phyloP scores from a whole-genome alignment of 371 early-diverging fungal genomes.

The Mucor racemosus region DNA sequence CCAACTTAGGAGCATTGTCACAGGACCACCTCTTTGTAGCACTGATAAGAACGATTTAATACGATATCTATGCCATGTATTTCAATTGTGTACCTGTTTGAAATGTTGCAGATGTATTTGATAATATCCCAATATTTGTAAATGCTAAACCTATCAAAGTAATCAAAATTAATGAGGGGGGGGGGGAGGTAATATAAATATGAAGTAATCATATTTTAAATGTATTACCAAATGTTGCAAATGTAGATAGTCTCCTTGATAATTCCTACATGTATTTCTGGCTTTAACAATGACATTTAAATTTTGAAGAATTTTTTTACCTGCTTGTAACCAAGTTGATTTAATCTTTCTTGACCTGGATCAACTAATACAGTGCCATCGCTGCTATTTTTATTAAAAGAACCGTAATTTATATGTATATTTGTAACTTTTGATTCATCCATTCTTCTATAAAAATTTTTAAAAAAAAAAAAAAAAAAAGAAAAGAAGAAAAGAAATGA shows the following conservation, averaged over 20 bases:
- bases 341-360: constrained; percentile 22
- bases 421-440: not conserved
- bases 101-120: constrained; percentile 51
- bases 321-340: constrained; percentile 40
- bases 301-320: not conserved
- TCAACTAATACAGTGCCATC: constrained; percentile 7
- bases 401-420: not conserved
- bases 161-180: not conserved
- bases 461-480: not conserved
- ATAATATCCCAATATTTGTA: constrained; percentile 51
- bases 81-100: constrained; percentile 37
- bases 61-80: not conserved
- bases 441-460: not conserved
- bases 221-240: constrained; percentile 49
- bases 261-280: constrained; percentile 29
- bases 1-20: constrained; percentile 58
- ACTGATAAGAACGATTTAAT: constrained; percentile 20
- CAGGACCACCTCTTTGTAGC: constrained; percentile 48
- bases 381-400: not conserved
- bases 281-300: not conserved
- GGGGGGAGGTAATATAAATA: not conserved
- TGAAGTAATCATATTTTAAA: not conserved
- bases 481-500: not conserved
- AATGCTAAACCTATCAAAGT: constrained; percentile 41
- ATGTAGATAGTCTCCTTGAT: constrained; percentile 41